These are phyloP conservation scores for Centrapalus pauciflorus DNA, from an alignment of 129 eudicot species.

Conservation along the genomic window DNA sequence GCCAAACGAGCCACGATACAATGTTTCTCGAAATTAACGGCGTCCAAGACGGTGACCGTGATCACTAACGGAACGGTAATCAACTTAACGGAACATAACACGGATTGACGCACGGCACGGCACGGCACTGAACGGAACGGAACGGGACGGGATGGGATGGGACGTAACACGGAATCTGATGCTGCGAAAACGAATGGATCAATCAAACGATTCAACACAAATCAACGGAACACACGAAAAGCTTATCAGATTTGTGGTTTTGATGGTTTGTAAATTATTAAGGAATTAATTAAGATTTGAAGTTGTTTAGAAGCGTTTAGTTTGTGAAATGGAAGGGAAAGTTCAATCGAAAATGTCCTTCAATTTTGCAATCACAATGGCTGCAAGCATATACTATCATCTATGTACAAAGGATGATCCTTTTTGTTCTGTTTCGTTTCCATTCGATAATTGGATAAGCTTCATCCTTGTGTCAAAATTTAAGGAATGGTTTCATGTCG, in stretches of 20 bases:
- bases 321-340: slow-evolving; percentile 12
- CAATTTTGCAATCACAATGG: slow-evolving; percentile 34
- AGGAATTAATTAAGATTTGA: slow-evolving; percentile 6
- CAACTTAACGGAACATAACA: slow-evolving; percentile 25
- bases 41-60: slow-evolving; percentile 19
- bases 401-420: slow-evolving; percentile 30
- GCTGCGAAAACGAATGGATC: slow-evolving; percentile 33
- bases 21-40: slow-evolving; percentile 21
- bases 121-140: slow-evolving; percentile 20
- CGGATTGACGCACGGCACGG: slow-evolving; percentile 15
- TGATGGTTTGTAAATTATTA: not conserved
- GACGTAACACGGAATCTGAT: slow-evolving; percentile 13
- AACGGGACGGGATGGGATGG: slow-evolving; percentile 1
- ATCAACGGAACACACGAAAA: slow-evolving; percentile 17
- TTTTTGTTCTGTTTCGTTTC: slow-evolving; percentile 16
- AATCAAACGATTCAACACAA: slow-evolving; percentile 22
- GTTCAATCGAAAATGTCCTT: slow-evolving; percentile 31
- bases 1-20: slow-evolving; percentile 18
- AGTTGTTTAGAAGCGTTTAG: not conserved
- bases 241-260: not conserved
- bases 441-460: slow-evolving; percentile 28
- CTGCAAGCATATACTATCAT: slow-evolving; percentile 39
- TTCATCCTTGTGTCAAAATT: slow-evolving; percentile 31
- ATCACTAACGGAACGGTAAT: slow-evolving; percentile 17
- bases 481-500: slow-evolving; percentile 27